These are phyloP conservation scores for Amniculicola lignicola DNA, from an alignment of 495 filamentous ascomycete species.

Conservation along the genomic window DNA sequence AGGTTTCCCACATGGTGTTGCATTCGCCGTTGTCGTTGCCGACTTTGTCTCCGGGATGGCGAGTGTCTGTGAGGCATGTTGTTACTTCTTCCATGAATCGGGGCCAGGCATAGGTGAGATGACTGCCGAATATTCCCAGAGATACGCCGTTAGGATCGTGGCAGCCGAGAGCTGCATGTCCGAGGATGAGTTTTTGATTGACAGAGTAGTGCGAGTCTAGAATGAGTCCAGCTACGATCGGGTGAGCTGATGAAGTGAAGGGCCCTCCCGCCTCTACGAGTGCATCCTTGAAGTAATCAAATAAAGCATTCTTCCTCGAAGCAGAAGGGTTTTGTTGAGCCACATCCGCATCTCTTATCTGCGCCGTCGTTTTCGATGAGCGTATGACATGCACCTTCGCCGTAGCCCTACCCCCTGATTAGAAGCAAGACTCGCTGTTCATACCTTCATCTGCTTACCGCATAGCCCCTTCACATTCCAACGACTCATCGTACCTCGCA, in stretches of 20 bases:
- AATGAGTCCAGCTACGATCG: constrained; percentile 48
- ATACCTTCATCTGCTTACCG: not conserved
- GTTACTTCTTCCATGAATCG: constrained; percentile 48
- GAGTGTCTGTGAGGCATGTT: constrained; percentile 40
- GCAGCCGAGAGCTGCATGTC: constrained; percentile 47
- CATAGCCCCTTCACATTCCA: constrained; percentile 34
- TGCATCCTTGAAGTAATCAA: constrained; percentile 44
- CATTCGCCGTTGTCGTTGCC: constrained; percentile 46
- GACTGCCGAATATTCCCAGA: constrained; percentile 50
- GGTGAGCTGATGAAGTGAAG: constrained; percentile 37
- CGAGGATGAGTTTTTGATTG: constrained; percentile 40
- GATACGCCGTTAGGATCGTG: constrained; percentile 45
- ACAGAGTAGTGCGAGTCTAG: constrained; percentile 45
- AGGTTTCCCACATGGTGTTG: constrained; percentile 42
- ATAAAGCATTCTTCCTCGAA: constrained; percentile 38
- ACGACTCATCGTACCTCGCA: constrained; percentile 11
- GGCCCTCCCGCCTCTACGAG: constrained; percentile 43
- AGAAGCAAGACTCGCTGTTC: not conserved
- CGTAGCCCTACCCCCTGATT: constrained; percentile 16
- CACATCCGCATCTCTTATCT: constrained; percentile 39
- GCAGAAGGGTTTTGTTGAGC: constrained; percentile 42
- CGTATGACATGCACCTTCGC: constrained; percentile 51
- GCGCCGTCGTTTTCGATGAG: constrained; percentile 44
- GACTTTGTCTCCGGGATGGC: constrained; percentile 37
- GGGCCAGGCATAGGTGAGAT: constrained; percentile 49